phyloP scores from a whole-genome alignment of 306 rosid species.

The Dryas octopetala region DNA sequence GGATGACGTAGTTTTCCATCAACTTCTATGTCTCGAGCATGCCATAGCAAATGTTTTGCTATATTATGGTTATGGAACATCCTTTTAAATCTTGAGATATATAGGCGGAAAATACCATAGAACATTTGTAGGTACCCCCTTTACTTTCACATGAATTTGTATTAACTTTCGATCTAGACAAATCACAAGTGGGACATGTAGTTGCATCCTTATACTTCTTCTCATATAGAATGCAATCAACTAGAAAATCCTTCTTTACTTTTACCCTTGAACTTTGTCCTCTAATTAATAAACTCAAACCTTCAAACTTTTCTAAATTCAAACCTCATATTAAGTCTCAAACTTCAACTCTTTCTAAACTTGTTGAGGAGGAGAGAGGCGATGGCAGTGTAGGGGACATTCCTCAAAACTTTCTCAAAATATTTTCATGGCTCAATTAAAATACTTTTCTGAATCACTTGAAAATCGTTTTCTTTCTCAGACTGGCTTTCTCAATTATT shows the following conservation, averaged over 20 bases:
- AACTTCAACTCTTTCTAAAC: too few species aligned
- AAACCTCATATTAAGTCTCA: too few species aligned
- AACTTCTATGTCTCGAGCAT: not conserved
- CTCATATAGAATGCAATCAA: not conserved
- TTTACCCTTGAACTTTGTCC: not conserved
- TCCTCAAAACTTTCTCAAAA: too few species aligned
- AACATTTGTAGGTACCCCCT: not conserved
- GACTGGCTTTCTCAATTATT: too few species aligned
- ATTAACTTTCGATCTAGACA: not conserved
- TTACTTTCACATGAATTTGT: not conserved
- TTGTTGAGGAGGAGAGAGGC: too few species aligned
- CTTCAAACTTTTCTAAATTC: not conserved
- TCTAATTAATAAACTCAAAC: too few species aligned
- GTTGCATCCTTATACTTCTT: not conserved
- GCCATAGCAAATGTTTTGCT: not conserved
- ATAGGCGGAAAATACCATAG: slow-evolving; percentile 3
- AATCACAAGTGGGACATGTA: not conserved
- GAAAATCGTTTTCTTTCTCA: too few species aligned
- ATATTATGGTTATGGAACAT: not conserved
- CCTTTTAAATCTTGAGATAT: not conserved
- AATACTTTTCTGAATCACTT: too few species aligned
- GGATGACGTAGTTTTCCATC: not conserved
- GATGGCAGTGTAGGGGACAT: too few species aligned
- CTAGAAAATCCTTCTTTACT: too few species aligned
- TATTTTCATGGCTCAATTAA: too few species aligned